phyloP scores from a whole-genome alignment of 768 basidiomycete genomes.

The Tricholoma matsutake region DNA sequence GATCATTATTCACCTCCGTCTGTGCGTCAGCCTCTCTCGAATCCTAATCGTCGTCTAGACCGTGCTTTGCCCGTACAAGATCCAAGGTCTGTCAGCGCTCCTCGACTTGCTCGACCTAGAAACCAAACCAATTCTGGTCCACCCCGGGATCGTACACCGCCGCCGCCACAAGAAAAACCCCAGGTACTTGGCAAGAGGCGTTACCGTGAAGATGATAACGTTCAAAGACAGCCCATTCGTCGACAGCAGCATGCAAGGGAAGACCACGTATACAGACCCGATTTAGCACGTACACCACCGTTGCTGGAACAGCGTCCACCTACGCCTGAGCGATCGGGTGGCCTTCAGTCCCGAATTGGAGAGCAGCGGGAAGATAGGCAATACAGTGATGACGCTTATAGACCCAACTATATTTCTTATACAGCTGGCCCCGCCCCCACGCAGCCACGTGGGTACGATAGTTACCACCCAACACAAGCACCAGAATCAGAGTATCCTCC shows the following conservation, averaged over 20 bases:
- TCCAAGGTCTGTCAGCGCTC: background rate
- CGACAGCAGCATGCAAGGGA: constrained; percentile 10
- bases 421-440: background rate
- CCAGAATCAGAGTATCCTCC: background rate
- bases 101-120: background rate
- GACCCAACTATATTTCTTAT: constrained; percentile 11
- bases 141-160: constrained; percentile 1
- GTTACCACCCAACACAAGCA: background rate
- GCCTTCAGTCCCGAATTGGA: constrained; percentile 15
- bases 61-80: background rate
- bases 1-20: constrained; percentile 16
- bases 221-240: constrained; percentile 16
- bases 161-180: background rate
- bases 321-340: constrained; percentile 14
- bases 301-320: constrained; percentile 16
- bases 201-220: constrained; percentile 14
- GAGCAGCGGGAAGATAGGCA: constrained; percentile 2
- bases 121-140: background rate
- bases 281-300: background rate
- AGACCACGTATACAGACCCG: background rate
- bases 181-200: constrained; percentile 18
- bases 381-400: constrained; percentile 12
- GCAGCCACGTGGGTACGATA: background rate
- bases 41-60: background rate
- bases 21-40: too few relatives aligned